Conservation (phyloP, 805 yeast species). For the Diddensiella caesifluorescens region DNA sequence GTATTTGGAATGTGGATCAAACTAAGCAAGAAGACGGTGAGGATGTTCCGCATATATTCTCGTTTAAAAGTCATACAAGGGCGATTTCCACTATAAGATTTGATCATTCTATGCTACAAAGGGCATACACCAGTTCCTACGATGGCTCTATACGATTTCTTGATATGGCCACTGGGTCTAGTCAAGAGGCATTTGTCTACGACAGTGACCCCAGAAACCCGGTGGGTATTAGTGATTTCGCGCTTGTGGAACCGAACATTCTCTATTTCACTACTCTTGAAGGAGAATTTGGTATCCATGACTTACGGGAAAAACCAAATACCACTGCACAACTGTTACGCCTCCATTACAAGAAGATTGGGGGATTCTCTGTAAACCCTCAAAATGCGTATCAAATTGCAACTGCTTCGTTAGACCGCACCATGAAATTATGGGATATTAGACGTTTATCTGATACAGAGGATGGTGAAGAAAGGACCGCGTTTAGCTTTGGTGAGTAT, state of each 20-base stretch:
- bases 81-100: slow-evolving; percentile 61
- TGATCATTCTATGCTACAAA: slow-evolving; percentile 44
- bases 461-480: slow-evolving; percentile 33
- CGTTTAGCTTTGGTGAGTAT: slow-evolving; percentile 55
- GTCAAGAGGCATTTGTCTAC: slow-evolving; percentile 56
- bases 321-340: slow-evolving; percentile 40
- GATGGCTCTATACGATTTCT: slow-evolving; percentile 80
- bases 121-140: slow-evolving; percentile 68
- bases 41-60: slow-evolving; percentile 43
- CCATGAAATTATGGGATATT: slow-evolving; percentile 82
- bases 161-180: slow-evolving; percentile 57
- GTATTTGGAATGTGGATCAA: slow-evolving; percentile 74
- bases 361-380: slow-evolving; percentile 82
- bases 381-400: slow-evolving; percentile 58
- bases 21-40: slow-evolving; percentile 31
- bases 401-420: slow-evolving; percentile 84
- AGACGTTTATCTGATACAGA: slow-evolving; percentile 38
- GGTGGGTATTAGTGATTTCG: slow-evolving; percentile 71
- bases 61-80: slow-evolving; percentile 70
- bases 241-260: slow-evolving; percentile 50
- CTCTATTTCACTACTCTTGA: slow-evolving; percentile 70
- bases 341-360: slow-evolving; percentile 85
- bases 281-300: slow-evolving; percentile 77
- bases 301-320: slow-evolving; percentile 46
- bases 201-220: slow-evolving; percentile 42